phyloP scores from a whole-genome alignment of 805 yeast species.

The Wickerhamiella alocasiicola region DNA sequence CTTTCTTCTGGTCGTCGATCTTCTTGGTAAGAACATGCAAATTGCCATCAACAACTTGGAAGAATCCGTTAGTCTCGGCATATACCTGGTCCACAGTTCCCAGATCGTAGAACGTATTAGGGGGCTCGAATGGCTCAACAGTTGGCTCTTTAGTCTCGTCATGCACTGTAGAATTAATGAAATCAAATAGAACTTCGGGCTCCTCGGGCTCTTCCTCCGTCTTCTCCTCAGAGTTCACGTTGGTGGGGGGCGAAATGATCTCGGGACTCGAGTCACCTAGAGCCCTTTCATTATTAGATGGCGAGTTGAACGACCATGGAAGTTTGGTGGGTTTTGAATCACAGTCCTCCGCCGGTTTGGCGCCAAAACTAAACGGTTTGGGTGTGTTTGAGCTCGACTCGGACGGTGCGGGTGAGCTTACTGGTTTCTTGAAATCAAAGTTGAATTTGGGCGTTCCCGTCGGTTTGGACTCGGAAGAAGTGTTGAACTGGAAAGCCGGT shows the following conservation, averaged over 20 bases:
- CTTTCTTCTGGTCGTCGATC: not conserved
- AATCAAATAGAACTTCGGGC: not conserved
- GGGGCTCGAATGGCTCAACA: not conserved
- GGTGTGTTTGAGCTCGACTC: no score
- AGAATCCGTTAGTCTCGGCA: conserved; percentile 16
- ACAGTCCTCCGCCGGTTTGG: no score
- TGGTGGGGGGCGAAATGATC: not conserved
- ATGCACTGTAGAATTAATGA: conserved; percentile 1
- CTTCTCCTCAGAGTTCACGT: not conserved
- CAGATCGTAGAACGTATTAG: not conserved
- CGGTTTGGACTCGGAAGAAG: no score
- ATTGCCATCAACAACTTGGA: conserved; percentile 19
- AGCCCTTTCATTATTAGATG: no score
- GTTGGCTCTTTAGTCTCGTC: not conserved
- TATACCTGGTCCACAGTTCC: conserved; percentile 15
- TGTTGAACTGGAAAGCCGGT: no score
- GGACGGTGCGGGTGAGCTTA: no score
- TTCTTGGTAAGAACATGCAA: conserved; percentile 2
- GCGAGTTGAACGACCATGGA: no score
- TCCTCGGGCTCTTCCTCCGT: not conserved
- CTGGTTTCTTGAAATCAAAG: no score
- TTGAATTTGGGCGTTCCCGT: no score
- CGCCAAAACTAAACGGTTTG: no score
- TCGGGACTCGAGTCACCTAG: not conserved
- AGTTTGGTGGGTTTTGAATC: no score